Conservation (phyloP, 1,139 yeast species). For the Kodamaea alishanica region DNA sequence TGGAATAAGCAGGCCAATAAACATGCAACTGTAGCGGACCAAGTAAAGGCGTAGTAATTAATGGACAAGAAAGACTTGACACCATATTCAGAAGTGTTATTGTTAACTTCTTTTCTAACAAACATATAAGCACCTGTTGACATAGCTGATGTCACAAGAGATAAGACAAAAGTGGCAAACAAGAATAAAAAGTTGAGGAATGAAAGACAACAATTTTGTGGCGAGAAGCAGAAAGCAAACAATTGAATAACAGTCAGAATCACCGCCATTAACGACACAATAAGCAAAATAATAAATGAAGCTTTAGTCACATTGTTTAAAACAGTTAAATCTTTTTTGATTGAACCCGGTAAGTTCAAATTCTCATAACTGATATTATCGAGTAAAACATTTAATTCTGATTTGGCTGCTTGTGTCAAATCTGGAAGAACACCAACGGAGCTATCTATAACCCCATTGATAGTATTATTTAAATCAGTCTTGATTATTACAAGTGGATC, state of each 20-base stretch:
- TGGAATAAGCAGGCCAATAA: constrained; percentile 31
- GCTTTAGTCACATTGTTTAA: constrained; percentile 36
- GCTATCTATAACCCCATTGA: constrained; percentile 27
- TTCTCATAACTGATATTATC: constrained; percentile 28
- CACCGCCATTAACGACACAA: constrained; percentile 36
- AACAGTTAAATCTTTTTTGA: constrained; percentile 30
- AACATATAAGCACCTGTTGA: constrained; percentile 33
- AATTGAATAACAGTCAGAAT: constrained; percentile 35
- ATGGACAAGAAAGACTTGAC: constrained; percentile 36
- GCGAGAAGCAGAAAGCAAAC: constrained; percentile 38
- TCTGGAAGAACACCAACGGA: constrained; percentile 14
- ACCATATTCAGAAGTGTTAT: constrained; percentile 29
- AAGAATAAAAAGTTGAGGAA: constrained; percentile 39
- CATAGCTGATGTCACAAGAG: constrained; percentile 33
- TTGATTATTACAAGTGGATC: constrained; percentile 51
- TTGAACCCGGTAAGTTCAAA: constrained; percentile 38
- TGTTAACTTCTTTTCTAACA: constrained; percentile 32
- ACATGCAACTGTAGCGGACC: constrained; percentile 42
- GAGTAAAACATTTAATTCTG: constrained; percentile 27
- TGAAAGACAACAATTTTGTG: constrained; percentile 37
- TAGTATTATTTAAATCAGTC: constrained; percentile 34
- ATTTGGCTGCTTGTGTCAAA: constrained; percentile 18
- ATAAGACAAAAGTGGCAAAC: constrained; percentile 27
- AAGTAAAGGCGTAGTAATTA: constrained; percentile 40
- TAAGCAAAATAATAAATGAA: constrained; percentile 13